Evolutionary conservation across 305 asterid genomes (phyloP).

Genomic region (Lippia alba): DNA sequence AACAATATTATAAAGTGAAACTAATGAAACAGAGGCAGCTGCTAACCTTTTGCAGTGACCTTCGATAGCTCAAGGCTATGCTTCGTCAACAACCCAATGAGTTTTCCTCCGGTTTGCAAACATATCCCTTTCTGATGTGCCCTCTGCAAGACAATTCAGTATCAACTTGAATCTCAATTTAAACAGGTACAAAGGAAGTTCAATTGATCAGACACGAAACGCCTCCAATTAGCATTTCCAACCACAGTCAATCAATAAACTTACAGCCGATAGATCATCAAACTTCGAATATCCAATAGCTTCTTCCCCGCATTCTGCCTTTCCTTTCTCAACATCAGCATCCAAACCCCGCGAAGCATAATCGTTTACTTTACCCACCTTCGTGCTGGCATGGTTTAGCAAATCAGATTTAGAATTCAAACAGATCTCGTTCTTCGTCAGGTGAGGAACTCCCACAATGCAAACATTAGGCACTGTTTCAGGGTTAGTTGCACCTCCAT

Average conservation of each 20-base stretch:
- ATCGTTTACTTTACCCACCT: conserved; percentile 42
- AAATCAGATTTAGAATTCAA: conserved; percentile 42
- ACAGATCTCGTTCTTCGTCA: conserved; percentile 40
- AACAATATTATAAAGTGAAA: background rate
- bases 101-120: conserved; percentile 61
- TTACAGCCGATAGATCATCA: conserved; percentile 58
- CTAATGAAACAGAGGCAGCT: conserved; percentile 17
- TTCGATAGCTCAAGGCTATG: conserved; percentile 58
- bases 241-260: conserved; percentile 30
- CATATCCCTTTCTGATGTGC: conserved; percentile 59
- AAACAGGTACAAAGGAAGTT: background rate
- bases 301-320: conserved; percentile 41
- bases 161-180: conserved; percentile 16
- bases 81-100: conserved; percentile 63
- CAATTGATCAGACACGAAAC: background rate
- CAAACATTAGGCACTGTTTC: conserved; percentile 37
- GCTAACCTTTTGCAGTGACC: conserved; percentile 63
- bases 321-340: conserved; percentile 65
- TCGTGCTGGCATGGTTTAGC: conserved; percentile 37
- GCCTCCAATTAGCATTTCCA: background rate
- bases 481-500: conserved; percentile 41
- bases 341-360: conserved; percentile 39
- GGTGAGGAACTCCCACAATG: conserved; percentile 40
- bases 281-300: conserved; percentile 41
- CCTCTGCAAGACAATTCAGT: conserved; percentile 47